Evolutionary conservation across 2,329 filamentous ascomycete species (phyloP), one percentile per base, ranked within the genome.

Genomic region (Colletotrichum filicis): DNA sequence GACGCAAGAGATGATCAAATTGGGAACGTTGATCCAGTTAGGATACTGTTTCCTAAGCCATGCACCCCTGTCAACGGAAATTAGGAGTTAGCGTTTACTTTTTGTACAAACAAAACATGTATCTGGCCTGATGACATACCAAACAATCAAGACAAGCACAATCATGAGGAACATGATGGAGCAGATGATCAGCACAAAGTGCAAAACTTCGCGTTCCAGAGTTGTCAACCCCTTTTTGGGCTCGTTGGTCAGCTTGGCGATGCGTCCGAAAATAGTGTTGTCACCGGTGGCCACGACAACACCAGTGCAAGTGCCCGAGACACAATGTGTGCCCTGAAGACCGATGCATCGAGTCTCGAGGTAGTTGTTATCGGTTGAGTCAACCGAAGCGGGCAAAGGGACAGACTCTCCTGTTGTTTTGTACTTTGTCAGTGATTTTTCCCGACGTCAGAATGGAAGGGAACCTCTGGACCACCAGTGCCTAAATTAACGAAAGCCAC

Each of bases 281-380:
- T 94, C 92, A 9, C 93, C 93, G 0, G 91, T 95, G 1, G 91
- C 90, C 12, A 95, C 90, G 2, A 94, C 92, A 11, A 95, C 82
- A 22, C 92, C 93, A 16, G 88, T 84, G 64, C 89, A 91, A 26
- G 85, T 91, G 3, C 93, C 93, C 7, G 91, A 91, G 4, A 93
- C 90, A 76, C 93, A 95, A 77, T 95, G 92, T 0, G 93, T 95
- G n/a, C 94, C 93, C 79, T 95, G 93, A 11, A 95, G 86, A 26
- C 93, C 93, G 66, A 95, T 94, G 76, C 91, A 93, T 65, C 90
- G 89, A 4, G 93, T 95, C 79, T 95, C 93, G 35, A 95, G 89
- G 77, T 94, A 94, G 80, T 95, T 95, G 52, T 88, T 85, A 77
- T 95, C 92, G 0, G 91, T 92, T 0, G 87, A 89, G n/a, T 93